Evolutionary conservation across 768 basidiomycete genomes (phyloP).

Genomic region (Clathrus columnatus): DNA sequence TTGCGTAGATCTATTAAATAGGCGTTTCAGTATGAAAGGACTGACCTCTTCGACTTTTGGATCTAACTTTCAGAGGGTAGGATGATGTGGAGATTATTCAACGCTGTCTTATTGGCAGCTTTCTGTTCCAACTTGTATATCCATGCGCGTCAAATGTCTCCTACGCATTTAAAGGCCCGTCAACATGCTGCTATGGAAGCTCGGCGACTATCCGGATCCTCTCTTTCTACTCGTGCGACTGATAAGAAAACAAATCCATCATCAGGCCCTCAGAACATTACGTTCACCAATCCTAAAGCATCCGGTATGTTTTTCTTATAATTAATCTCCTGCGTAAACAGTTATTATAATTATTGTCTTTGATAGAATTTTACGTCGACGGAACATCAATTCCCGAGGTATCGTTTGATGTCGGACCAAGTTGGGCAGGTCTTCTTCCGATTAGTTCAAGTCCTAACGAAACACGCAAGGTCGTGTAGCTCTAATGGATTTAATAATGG

Average conservation of each 20-base stretch:
- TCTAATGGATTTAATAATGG: neutral
- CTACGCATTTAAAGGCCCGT: conserved; percentile 6
- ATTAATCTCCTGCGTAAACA: neutral
- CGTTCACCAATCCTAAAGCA: conserved; percentile 59
- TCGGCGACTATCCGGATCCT: neutral
- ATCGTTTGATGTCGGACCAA: conserved; percentile 65
- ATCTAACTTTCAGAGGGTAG: too few species aligned
- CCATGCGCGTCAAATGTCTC: conserved; percentile 3
- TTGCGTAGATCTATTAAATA: too few species aligned
- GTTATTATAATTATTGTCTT: neutral
- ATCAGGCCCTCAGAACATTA: conserved; percentile 47
- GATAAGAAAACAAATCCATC: conserved; percentile 9
- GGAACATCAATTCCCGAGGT: conserved; percentile 58
- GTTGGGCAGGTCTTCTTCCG: conserved; percentile 67
- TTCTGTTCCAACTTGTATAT: neutral
- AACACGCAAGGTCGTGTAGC: conserved; percentile 49
- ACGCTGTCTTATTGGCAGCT: neutral
- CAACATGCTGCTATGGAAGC: conserved; percentile 4
- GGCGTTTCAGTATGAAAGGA: too few species aligned
- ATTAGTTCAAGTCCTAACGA: conserved; percentile 54
- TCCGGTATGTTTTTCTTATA: conserved; percentile 34
- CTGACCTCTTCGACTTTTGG: too few species aligned
- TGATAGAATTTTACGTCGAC: conserved; percentile 59
- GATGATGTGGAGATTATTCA: neutral
- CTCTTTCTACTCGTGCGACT: neutral